Conservation (phyloP, 306 rosid species). For the Cicer yamashitae region DNA sequence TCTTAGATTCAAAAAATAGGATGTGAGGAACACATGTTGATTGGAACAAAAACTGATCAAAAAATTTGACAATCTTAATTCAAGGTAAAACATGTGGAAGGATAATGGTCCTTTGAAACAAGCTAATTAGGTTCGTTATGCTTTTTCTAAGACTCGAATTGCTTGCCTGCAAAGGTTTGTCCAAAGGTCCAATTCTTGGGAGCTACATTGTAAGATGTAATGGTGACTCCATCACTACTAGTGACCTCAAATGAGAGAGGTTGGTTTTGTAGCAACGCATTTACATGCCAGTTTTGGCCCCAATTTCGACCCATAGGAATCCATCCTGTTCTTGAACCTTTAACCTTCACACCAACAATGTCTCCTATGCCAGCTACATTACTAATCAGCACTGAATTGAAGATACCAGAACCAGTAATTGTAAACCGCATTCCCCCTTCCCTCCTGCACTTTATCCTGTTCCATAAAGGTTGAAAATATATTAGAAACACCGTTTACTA, state of each 20-base stretch:
- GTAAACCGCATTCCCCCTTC: conserved; percentile 80
- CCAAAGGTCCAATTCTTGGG: conserved; percentile 87
- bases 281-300: conserved; percentile 97
- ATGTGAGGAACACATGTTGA: neutral
- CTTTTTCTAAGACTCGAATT: conserved; percentile 57
- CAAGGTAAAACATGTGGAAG: neutral
- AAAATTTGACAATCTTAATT: conserved; percentile 6
- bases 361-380: conserved; percentile 88
- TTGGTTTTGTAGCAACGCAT: conserved; percentile 77
- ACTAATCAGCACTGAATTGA: conserved; percentile 72
- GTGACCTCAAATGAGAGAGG: conserved; percentile 92
- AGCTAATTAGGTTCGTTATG: neutral
- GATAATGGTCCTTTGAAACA: conserved; percentile 15
- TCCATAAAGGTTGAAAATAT: too few relatives aligned
- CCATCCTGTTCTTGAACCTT: conserved; percentile 95
- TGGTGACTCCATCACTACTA: conserved; percentile 64
- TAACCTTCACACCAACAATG: conserved; percentile 70
- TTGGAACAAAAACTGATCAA: neutral
- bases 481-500: too few relatives aligned
- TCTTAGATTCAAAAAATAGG: neutral
- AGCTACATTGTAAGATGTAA: conserved; percentile 80
- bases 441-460: conserved; percentile 81
- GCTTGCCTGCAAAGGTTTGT: conserved; percentile 89
- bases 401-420: conserved; percentile 71
- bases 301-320: conserved; percentile 95